Evolutionary conservation across 768 basidiomycete species (phyloP).

Genomic region (Leccinum olivaceopallidum): DNA sequence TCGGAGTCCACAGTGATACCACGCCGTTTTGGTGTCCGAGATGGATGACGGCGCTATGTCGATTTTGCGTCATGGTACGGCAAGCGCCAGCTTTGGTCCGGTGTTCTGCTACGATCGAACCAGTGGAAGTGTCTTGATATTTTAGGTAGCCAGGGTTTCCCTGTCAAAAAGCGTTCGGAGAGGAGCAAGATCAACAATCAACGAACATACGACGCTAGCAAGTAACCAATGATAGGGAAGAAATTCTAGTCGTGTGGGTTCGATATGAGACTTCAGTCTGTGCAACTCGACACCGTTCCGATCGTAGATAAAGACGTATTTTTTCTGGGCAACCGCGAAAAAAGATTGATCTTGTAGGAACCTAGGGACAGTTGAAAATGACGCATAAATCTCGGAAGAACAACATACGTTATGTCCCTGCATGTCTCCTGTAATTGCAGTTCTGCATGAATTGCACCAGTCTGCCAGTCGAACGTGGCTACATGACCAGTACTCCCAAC

Average conservation of each 20-base stretch:
- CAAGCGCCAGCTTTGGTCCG: constrained; percentile 89
- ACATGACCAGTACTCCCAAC: constrained; percentile 83
- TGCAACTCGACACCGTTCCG: constrained; percentile 92
- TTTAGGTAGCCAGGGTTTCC: constrained; percentile 90
- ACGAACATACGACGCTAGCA: constrained; percentile 66
- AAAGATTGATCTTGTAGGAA: constrained; percentile 93
- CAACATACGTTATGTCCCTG: constrained; percentile 83
- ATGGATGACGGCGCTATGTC: constrained; percentile 91
- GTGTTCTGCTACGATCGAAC: constrained; percentile 81
- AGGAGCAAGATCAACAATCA: not conserved
- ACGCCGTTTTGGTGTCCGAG: constrained; percentile 95
- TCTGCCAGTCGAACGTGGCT: constrained; percentile 92
- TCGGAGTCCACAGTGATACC: constrained; percentile 97
- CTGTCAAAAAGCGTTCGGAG: constrained; percentile 34
- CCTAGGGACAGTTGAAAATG: constrained; percentile 37
- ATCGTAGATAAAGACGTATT: constrained; percentile 96
- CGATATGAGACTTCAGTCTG: constrained; percentile 78
- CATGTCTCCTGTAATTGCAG: constrained; percentile 89
- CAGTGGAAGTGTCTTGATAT: constrained; percentile 97
- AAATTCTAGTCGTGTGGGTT: constrained; percentile 88
- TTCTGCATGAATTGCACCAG: constrained; percentile 82
- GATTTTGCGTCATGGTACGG: constrained; percentile 84
- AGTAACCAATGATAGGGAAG: constrained; percentile 96
- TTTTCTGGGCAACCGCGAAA: constrained; percentile 94
- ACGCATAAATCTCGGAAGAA: not conserved